Evolutionary conservation across 2,329 filamentous ascomycete species (phyloP).

Genomic region (Amesomyces nigricolor): DNA sequence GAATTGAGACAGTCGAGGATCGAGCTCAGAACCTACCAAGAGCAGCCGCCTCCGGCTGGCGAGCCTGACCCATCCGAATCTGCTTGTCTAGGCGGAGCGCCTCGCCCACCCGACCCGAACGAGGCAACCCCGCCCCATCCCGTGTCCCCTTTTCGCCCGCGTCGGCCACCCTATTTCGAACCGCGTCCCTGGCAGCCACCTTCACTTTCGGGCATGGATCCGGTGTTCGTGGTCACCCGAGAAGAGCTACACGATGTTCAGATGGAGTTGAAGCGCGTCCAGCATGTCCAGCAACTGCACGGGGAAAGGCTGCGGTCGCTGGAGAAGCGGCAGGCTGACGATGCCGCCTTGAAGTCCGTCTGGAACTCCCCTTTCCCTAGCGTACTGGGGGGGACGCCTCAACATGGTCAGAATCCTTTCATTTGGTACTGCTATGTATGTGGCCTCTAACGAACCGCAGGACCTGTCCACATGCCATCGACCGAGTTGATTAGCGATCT

Average conservation of each 20-base stretch:
- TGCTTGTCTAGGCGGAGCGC: background rate
- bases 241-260: conserved; percentile 64
- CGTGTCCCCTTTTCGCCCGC: conserved; percentile 13
- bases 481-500: conserved; percentile 62
- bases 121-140: background rate
- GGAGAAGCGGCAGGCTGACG: conserved; percentile 62
- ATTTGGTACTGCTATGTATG: background rate
- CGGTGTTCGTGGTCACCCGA: conserved; percentile 52
- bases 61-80: background rate
- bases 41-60: background rate
- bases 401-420: conserved; percentile 62
- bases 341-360: conserved; percentile 70
- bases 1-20: conserved; percentile 23
- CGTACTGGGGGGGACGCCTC: conserved; percentile 72
- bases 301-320: conserved; percentile 56
- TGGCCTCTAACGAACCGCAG: conserved; percentile 41
- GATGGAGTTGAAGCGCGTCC: conserved; percentile 65
- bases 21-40: conserved; percentile 19
- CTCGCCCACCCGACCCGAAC: background rate
- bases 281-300: conserved; percentile 57
- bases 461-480: conserved; percentile 71
- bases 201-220: conserved; percentile 51
- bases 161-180: background rate
- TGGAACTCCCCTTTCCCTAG: conserved; percentile 95
- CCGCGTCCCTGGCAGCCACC: background rate